phyloP scores from a whole-genome alignment of 2,329 filamentous ascomycete genomes.

The Aureobasidium subglaciale region DNA sequence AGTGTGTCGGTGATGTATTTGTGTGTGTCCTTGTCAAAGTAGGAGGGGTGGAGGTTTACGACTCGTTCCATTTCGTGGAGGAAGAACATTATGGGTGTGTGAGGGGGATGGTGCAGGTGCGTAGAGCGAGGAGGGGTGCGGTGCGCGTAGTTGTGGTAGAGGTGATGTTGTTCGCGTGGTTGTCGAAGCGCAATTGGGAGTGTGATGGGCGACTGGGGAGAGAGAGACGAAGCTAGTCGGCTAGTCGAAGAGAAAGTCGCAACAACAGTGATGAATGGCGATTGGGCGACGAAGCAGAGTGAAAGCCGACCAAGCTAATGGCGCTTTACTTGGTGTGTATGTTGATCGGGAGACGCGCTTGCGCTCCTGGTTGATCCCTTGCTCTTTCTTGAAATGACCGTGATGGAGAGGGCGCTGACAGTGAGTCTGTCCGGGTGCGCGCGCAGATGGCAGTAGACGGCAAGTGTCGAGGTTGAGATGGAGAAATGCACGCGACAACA shows the following conservation, averaged over 20 bases:
- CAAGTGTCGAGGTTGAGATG: neutral
- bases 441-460: neutral
- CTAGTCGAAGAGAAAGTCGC: neutral
- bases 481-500: constrained; percentile 8
- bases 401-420: neutral
- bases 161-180: neutral
- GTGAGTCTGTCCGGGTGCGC: neutral
- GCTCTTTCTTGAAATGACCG: constrained; percentile 1
- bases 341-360: neutral
- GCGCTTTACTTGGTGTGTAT: neutral
- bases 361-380: neutral
- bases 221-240: too few species aligned
- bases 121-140: neutral
- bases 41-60: constrained; percentile 92
- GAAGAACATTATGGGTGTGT: constrained; percentile 72
- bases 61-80: constrained; percentile 93
- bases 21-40: constrained; percentile 90
- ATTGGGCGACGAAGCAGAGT: neutral
- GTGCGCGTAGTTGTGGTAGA: neutral
- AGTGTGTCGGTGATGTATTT: constrained; percentile 85
- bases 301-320: constrained; percentile 13
- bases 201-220: neutral
- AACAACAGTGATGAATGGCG: neutral
- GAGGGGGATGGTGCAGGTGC: neutral
- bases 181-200: neutral